Conservation (phyloP, 1,284 basidiomycete genomes). For the Ustilago curta region DNA sequence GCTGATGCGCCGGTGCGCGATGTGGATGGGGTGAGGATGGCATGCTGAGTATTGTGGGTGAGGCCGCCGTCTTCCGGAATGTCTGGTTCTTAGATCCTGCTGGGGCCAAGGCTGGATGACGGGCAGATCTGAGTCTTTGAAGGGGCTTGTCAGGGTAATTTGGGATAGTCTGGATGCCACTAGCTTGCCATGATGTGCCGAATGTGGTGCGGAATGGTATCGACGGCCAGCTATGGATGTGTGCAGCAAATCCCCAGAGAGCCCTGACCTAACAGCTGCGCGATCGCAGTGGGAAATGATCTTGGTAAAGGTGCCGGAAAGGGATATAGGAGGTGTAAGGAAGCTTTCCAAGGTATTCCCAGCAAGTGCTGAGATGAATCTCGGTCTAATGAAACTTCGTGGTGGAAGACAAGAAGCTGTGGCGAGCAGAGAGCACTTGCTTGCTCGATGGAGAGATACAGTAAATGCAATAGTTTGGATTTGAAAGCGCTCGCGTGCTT, state of each 20-base stretch:
- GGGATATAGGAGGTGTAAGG: too few relatives aligned
- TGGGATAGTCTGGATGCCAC: too few relatives aligned
- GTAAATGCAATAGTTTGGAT: background rate
- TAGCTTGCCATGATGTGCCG: too few relatives aligned
- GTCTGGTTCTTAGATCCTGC: background rate
- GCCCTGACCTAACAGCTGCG: too few relatives aligned
- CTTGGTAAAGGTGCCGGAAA: too few relatives aligned
- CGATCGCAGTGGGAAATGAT: too few relatives aligned
- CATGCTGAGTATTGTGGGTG: constrained; percentile 13
- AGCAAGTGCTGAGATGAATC: background rate
- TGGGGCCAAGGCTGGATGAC: background rate
- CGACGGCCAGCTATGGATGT: too few relatives aligned
- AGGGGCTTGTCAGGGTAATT: too few relatives aligned
- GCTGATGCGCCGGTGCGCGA: constrained; percentile 46
- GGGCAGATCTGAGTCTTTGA: background rate
- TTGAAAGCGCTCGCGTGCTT: too few relatives aligned
- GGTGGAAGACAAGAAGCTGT: background rate
- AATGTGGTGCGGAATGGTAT: too few relatives aligned
- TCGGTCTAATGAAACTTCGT: background rate
- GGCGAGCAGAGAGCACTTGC: background rate
- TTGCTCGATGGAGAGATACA: background rate
- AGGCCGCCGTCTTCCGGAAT: background rate
- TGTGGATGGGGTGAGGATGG: constrained; percentile 47
- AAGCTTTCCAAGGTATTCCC: background rate
- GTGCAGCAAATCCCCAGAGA: too few relatives aligned